Evolutionary conservation across 768 basidiomycete species (phyloP).

Genomic region (Psilocybe subaeruginosa): DNA sequence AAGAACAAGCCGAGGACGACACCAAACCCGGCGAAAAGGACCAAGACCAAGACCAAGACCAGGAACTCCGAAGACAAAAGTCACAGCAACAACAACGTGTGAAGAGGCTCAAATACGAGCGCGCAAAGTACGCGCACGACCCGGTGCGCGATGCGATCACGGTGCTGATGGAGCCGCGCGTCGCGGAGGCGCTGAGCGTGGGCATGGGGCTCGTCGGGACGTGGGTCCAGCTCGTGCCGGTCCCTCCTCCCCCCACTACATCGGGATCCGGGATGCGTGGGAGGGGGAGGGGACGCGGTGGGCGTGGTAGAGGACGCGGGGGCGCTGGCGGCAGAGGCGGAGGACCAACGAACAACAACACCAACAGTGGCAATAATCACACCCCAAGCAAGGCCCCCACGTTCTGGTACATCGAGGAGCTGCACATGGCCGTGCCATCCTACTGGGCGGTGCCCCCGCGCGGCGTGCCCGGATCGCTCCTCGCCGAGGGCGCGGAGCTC

Average conservation of each 20-base stretch:
- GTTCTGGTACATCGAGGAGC: constrained; percentile 66
- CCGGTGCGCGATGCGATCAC: constrained; percentile 53
- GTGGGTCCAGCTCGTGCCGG: constrained; percentile 61
- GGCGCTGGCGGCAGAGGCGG: not conserved
- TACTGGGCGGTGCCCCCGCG: constrained; percentile 35
- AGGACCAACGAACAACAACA: not conserved
- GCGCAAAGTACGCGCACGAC: constrained; percentile 31
- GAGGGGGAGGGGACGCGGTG: constrained; percentile 17
- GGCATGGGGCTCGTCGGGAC: constrained; percentile 63
- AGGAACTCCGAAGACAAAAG: constrained; percentile 7
- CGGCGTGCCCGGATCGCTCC: not conserved
- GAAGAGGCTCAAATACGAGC: not conserved
- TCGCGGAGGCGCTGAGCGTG: constrained; percentile 39
- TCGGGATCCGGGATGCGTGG: constrained; percentile 14
- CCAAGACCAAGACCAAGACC: not conserved
- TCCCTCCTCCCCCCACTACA: not conserved
- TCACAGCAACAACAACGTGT: not conserved
- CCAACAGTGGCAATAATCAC: too few relatives aligned
- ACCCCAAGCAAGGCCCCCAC: constrained; percentile 1
- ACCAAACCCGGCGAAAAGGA: not conserved
- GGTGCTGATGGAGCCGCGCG: constrained; percentile 48
- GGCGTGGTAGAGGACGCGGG: constrained; percentile 5
- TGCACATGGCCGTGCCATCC: constrained; percentile 56
- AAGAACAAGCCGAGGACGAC: too few relatives aligned
- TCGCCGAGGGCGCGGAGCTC: not conserved